phyloP scores from a whole-genome alignment of 78 protist species.

The Bodo saltans region DNA sequence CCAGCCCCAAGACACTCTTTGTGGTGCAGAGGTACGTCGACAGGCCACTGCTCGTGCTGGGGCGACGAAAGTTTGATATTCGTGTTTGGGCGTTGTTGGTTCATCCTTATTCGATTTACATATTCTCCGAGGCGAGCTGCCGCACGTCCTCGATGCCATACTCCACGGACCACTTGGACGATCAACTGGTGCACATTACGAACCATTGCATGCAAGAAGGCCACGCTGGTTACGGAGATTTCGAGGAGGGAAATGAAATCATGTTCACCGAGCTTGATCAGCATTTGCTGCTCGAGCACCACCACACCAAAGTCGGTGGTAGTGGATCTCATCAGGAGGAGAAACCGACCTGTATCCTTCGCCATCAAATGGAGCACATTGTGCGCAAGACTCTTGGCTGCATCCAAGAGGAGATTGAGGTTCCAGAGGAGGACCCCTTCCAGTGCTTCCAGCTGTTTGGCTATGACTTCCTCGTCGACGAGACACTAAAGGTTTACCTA shows the following conservation, averaged over 20 bases:
- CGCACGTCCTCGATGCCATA: neutral
- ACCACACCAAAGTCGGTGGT: neutral
- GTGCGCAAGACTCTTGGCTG: neutral
- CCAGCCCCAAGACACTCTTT: too few relatives aligned
- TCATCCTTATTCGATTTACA: conserved; percentile 7
- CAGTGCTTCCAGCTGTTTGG: conserved; percentile 51
- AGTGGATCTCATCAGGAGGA: too few relatives aligned
- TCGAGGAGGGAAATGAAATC: neutral
- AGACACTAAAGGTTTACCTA: conserved; percentile 12
- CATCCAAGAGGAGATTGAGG: neutral
- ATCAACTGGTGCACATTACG: conserved; percentile 17
- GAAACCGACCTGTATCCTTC: too few relatives aligned
- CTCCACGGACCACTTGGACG: neutral
- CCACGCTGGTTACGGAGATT: neutral
- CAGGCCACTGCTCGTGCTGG: conserved; percentile 32
- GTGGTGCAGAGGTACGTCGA: conserved; percentile 37
- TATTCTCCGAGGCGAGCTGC: conserved; percentile 28
- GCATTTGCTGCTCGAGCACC: neutral
- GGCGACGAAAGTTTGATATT: conserved; percentile 48
- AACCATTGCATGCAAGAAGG: conserved; percentile 17
- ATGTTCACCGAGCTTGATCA: neutral
- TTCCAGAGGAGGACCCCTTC: neutral
- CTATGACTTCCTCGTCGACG: conserved; percentile 48
- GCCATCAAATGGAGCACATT: neutral
- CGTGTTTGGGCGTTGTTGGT: conserved; percentile 38